Percentiles rank a stretch among this genome's conserved stretches.
phyloP scores from a whole-genome alignment of 495 filamentous ascomycete species.

The Beverwykella pulmonaria region DNA sequence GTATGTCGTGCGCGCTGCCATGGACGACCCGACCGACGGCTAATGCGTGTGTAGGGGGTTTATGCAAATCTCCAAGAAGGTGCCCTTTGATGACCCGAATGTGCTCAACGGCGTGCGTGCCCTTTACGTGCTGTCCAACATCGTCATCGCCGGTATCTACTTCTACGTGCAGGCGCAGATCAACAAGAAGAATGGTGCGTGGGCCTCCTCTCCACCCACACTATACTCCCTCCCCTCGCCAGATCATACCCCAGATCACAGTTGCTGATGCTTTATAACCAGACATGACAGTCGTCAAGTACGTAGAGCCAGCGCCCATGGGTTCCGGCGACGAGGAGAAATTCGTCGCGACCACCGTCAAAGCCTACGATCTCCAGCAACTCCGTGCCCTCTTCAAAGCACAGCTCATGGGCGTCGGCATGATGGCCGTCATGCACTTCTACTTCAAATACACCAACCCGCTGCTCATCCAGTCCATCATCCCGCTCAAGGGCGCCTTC shows the following conservation, averaged over 20 bases:
- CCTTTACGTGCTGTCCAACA: slow-evolving; percentile 81
- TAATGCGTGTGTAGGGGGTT: slow-evolving; percentile 58
- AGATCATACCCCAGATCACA: background rate
- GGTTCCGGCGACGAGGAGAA: slow-evolving; percentile 90
- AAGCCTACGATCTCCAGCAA: slow-evolving; percentile 88
- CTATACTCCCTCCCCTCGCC: background rate
- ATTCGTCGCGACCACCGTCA: slow-evolving; percentile 91
- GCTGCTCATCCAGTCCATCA: slow-evolving; percentile 96
- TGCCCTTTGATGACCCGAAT: slow-evolving; percentile 89
- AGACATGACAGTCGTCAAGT: slow-evolving; percentile 98
- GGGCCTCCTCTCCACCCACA: background rate
- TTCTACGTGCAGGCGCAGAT: slow-evolving; percentile 80
- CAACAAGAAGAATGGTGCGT: slow-evolving; percentile 89
- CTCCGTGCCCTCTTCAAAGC: slow-evolving; percentile 78
- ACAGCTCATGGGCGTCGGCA: slow-evolving; percentile 91
- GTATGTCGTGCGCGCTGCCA: slow-evolving; percentile 15
- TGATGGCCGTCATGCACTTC: slow-evolving; percentile 98
- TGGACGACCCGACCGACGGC: background rate
- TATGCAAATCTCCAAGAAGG: slow-evolving; percentile 96
- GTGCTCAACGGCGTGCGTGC: slow-evolving; percentile 82
- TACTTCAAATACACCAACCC: slow-evolving; percentile 99
- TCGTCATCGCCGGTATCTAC: slow-evolving; percentile 83
- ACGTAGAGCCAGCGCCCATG: slow-evolving; percentile 92
- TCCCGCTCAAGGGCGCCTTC: slow-evolving; percentile 92
- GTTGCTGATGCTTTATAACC: background rate